A percentile compares a stretch with the other conserved stretches of the same genome.
These are phyloP conservation scores for Staphylotrichum longicolle DNA, from an alignment of 495 filamentous ascomycete species.

Conservation along the genomic window DNA sequence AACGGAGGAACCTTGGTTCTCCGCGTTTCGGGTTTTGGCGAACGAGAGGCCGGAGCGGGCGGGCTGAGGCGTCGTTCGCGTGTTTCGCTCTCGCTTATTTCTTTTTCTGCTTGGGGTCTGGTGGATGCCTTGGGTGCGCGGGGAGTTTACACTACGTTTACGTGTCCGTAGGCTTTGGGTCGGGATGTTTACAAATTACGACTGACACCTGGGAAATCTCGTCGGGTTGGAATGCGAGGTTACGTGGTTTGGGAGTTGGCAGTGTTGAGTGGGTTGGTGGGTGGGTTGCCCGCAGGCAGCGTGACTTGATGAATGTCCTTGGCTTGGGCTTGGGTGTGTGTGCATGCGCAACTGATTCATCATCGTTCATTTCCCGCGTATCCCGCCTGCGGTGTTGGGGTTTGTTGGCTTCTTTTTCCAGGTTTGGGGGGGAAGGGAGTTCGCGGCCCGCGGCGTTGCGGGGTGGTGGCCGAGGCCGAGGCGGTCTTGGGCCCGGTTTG, in stretches of 20 bases:
- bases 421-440: neutral
- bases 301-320: neutral
- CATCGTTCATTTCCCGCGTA: constrained; percentile 10
- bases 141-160: neutral
- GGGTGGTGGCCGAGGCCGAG: constrained; percentile 12
- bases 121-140: neutral
- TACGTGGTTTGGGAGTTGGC: neutral
- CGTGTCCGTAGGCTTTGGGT: neutral
- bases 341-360: constrained; percentile 14
- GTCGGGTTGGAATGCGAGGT: constrained; percentile 14
- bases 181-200: too few relatives aligned
- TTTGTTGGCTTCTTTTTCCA: neutral
- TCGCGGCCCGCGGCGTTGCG: constrained; percentile 11
- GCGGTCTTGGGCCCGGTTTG: neutral
- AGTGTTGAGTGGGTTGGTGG: neutral
- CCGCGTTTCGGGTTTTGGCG: constrained; percentile 11
- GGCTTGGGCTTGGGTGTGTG: neutral
- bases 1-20: neutral
- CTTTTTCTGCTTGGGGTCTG: neutral
- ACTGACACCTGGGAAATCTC: neutral
- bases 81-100: constrained; percentile 15
- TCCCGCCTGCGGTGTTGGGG: neutral
- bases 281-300: neutral
- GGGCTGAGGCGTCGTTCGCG: neutral
- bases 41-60: neutral